Base-by-base conservation (phyloP, 495 filamentous ascomycete species). In the Annulohypoxylon bovei region DNA sequence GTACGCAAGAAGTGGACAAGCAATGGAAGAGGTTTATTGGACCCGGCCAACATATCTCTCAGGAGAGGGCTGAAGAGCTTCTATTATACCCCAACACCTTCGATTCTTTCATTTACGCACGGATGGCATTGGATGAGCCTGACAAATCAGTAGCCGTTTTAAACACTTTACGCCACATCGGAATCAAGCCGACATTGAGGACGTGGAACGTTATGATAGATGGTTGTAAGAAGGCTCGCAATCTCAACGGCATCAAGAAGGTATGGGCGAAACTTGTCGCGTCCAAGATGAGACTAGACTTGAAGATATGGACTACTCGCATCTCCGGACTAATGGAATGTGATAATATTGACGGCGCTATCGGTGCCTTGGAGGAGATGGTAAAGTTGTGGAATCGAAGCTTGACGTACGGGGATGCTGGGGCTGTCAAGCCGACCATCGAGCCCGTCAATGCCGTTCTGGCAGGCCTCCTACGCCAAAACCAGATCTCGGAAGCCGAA, bases 151-250 rank as follows among this genome's bases (percentile, higher is more conserved):
- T 88, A 25, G 77, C 85, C 2, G 86, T 88, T 4, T 90, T 89
- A 86, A 87, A 88, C 62, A 68, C 81, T 58, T 86, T 91, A 83
- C 77, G 87, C 33, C 58, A 74, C 9, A 55, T 76, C 58, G 85
- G 85, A 0, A 68, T 86, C 30, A 73, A 76, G 30, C 88, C 90
- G 18, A 84, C 78, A 11, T 65, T 86, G 12, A 81, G 75, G 56
- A 88, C 89, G 0, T 92, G 87, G 87, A 86, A 83, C 37, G 77
- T 83, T 27, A 91, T 92, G 88, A 81, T 93, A 23, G 68, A 80
- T 25, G 91, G 90, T 16, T 89, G 85, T 66, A 76, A 76, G 65
- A 78, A 75, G 18, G 77, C 83, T 12, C 62, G 76, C 22, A 86
- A 90, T 65, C 14, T 77, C 14, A 67, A 80, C 8, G 85, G 82